Evolutionary conservation across 257 asterid species (phyloP).

Genomic region (Solanum arcanum): DNA sequence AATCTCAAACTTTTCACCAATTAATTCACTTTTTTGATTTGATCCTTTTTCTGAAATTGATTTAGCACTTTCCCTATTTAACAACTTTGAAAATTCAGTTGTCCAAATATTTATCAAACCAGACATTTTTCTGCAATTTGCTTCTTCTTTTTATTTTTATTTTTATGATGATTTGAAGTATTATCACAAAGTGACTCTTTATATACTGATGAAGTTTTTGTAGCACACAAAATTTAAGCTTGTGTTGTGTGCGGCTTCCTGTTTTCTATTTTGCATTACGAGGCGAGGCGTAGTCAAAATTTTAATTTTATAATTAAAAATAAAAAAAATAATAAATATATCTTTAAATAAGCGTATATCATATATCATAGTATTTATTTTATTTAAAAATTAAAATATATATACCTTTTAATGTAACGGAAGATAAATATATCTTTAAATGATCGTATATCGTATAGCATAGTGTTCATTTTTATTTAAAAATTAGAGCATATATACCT

Average conservation of each 20-base stretch:
- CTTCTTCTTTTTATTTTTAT: background rate
- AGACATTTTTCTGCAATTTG: background rate
- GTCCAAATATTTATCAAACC: background rate
- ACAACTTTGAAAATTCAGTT: background rate
- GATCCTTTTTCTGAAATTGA: background rate
- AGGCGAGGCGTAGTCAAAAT: background rate
- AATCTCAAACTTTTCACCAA: background rate
- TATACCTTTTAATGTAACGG: too few species aligned
- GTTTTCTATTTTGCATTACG: background rate
- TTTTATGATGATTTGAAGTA: background rate
- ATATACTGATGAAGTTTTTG: background rate
- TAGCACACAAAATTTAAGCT: background rate
- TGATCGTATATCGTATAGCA: rapidly evolving
- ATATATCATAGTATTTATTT: rapidly evolving
- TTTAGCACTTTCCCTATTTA: background rate
- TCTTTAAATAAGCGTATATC: too few species aligned
- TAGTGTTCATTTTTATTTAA: rapidly evolving
- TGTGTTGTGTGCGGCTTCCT: background rate
- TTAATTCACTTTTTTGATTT: background rate
- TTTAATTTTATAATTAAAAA: too few species aligned
- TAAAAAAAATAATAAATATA: rapidly evolving
- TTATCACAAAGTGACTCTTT: background rate
- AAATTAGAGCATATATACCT: too few species aligned
- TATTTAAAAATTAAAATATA: rapidly evolving
- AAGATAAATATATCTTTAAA: too few species aligned